Percentiles rank a stretch among this genome's conserved stretches.
These are phyloP conservation scores for Yarrowia deformans DNA, from an alignment of 805 yeast genomes.

Conservation along the genomic window DNA sequence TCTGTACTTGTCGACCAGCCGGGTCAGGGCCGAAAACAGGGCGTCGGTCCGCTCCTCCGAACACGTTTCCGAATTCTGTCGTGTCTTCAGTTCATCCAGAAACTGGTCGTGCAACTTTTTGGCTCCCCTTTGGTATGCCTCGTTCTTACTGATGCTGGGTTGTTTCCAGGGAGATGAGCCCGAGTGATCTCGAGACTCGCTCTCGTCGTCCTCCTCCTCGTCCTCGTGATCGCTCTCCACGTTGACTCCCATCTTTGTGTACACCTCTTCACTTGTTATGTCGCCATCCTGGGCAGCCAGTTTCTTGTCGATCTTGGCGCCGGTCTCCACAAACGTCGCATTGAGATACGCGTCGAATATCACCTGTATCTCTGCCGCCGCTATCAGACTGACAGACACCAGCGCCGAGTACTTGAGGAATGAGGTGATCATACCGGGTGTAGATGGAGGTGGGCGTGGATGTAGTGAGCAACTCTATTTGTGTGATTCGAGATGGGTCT, in stretches of 20 bases:
- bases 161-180: constrained; percentile 1
- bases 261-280: constrained; percentile 14
- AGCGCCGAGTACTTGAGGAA: constrained; percentile 32
- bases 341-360: constrained; percentile 20
- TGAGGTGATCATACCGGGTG: constrained; percentile 19
- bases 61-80: constrained; percentile 10
- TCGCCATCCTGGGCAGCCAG: constrained; percentile 18
- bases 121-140: constrained; percentile 11
- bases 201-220: neutral
- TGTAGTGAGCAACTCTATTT: neutral
- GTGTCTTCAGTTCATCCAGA: constrained; percentile 19
- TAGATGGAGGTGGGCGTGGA: neutral
- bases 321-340: neutral
- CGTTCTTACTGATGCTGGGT: constrained; percentile 5
- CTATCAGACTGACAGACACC: constrained; percentile 15
- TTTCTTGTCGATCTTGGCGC: constrained; percentile 6
- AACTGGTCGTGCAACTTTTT: constrained; percentile 34
- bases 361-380: constrained; percentile 17
- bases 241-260: constrained; percentile 6
- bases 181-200: neutral
- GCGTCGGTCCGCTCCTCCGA: constrained; percentile 29
- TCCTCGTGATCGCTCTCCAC: constrained; percentile 12
- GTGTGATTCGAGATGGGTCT: neutral
- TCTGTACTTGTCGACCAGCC: constrained; percentile 27
- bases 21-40: constrained; percentile 6